Base-by-base conservation (phyloP, 2,329 filamentous ascomycete genomes). In the Trichoderma sp. region DNA sequence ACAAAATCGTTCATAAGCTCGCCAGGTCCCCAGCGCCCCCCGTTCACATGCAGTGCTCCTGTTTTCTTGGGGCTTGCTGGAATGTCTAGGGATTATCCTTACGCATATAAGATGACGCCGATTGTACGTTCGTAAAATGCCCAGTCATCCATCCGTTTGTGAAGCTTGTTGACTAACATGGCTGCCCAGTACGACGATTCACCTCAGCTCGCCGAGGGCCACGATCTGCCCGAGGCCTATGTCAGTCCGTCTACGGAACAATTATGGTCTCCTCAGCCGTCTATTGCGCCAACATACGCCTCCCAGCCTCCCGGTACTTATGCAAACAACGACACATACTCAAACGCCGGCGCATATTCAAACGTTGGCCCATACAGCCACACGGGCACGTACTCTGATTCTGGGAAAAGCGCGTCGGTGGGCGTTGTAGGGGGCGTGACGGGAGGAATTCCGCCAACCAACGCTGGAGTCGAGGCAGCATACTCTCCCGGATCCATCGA, bases 31-130 rank as follows among this genome's bases (percentile, higher is more conserved):
- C 52, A 65, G 39, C 37, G 57, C 0, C 39, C 60, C 60, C 27
- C 27, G 50, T 64, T 39, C 34, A n/a, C 22, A 32, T 54, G 63
- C 27, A 53, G 52, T 19, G 52, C 39, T 57, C 39, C 35, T 64
- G 35, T 57, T 65, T 25, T 52, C 59, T 52, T 32, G 63, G 52
- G 63, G 35, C 22, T 45, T 65, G 37, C 50, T 56, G 29, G 52
- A 65, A 65, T 56, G 63, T 57, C 27, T 45, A 45, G 17, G 35
- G 37, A 37, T n/a, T 53, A 57, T 57, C 52, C 50, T 17, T 45
- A 65, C 52, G 34, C 63, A 22, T 65, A 65, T 52, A 57, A 48
- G 52, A 65, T 65, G 63, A n/a, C 63, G 10, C 50, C 63, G 17
- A 57, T 52, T 35, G 63, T 65, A 48, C 9, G 63, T 35, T 25